phyloP scores from a whole-genome alignment of 1,139 yeast species.

The Yamadazyma jaroonii region DNA sequence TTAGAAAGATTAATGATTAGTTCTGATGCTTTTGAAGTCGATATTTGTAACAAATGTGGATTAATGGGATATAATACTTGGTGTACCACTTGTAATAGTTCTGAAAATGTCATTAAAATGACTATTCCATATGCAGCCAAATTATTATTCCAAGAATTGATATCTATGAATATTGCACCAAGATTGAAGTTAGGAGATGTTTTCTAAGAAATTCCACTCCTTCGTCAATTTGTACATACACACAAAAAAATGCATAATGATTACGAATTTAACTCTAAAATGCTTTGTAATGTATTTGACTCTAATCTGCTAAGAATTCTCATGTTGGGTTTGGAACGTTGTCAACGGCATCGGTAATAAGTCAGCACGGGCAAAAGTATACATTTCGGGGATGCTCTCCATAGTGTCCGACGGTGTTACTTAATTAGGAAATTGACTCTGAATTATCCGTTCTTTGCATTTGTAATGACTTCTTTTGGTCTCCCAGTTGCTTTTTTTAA shows the following conservation, averaged over 20 bases:
- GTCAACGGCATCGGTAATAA: too few species aligned
- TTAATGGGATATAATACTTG: conserved; percentile 96
- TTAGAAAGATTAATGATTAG: conserved; percentile 94
- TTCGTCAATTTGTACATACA: not conserved
- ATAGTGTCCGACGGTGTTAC: too few species aligned
- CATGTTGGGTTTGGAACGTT: too few species aligned
- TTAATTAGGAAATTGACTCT: too few species aligned
- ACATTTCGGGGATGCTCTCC: too few species aligned
- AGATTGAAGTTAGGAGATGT: conserved; percentile 86
- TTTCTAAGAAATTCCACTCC: conserved; percentile 35
- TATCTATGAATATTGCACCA: conserved; percentile 98
- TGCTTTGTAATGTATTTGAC: not conserved
- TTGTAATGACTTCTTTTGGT: too few species aligned
- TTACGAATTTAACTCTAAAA: not conserved
- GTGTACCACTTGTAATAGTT: conserved; percentile 93
- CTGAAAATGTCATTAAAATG: conserved; percentile 86
- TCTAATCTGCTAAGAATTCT: not conserved
- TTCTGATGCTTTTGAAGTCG: conserved; percentile 97
- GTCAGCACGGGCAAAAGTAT: too few species aligned
- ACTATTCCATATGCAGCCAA: conserved; percentile 98
- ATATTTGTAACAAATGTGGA: conserved; percentile 94
- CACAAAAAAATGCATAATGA: conserved; percentile 2
- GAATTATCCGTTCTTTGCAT: too few species aligned
- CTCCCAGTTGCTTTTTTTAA: too few species aligned
- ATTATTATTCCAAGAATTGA: conserved; percentile 88